A percentile compares a stretch with the other conserved stretches of the same genome.
phyloP scores from a whole-genome alignment of 495 filamentous ascomycete genomes.

The Podospora pseudocomata region DNA sequence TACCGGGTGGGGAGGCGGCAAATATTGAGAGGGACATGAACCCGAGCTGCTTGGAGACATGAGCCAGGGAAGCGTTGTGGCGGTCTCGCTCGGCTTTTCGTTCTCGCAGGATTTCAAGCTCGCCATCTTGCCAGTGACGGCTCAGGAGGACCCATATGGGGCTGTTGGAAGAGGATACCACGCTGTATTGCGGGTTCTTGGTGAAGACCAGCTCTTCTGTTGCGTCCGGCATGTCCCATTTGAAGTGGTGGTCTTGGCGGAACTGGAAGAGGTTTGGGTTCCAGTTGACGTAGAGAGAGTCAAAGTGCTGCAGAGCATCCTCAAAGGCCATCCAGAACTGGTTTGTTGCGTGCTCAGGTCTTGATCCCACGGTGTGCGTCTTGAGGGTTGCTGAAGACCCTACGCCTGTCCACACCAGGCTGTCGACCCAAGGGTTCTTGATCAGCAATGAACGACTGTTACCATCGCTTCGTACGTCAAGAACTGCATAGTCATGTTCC shows the following conservation, averaged over 20 bases:
- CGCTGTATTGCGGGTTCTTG: conserved; percentile 77
- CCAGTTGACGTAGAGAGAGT: conserved; percentile 97
- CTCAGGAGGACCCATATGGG: conserved; percentile 80
- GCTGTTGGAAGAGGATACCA: conserved; percentile 54
- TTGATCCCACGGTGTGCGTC: conserved; percentile 21
- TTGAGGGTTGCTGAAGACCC: conserved; percentile 31
- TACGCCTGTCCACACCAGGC: conserved; percentile 57
- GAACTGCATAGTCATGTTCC: conserved; percentile 90
- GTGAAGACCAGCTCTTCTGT: conserved; percentile 62
- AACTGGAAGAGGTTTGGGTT: conserved; percentile 78
- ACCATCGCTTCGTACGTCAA: conserved; percentile 66
- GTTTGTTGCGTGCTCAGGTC: conserved; percentile 48
- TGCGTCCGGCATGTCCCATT: conserved; percentile 69
- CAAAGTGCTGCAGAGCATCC: conserved; percentile 82
- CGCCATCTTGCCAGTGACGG: conserved; percentile 66
- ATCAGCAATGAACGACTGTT: conserved; percentile 65
- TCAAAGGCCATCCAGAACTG: conserved; percentile 90
- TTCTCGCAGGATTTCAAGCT: conserved; percentile 41
- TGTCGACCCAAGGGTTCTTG: conserved; percentile 95
- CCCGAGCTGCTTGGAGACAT: conserved; percentile 51
- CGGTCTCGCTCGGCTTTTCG: conserved; percentile 26
- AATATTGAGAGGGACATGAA: conserved; percentile 88
- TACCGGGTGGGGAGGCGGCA: conserved; percentile 55
- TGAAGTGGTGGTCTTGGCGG: conserved; percentile 85
- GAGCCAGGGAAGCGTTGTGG: conserved; percentile 29